Conservation (phyloP, 768 basidiomycete genomes). For the Kwoniella dendrophila region DNA sequence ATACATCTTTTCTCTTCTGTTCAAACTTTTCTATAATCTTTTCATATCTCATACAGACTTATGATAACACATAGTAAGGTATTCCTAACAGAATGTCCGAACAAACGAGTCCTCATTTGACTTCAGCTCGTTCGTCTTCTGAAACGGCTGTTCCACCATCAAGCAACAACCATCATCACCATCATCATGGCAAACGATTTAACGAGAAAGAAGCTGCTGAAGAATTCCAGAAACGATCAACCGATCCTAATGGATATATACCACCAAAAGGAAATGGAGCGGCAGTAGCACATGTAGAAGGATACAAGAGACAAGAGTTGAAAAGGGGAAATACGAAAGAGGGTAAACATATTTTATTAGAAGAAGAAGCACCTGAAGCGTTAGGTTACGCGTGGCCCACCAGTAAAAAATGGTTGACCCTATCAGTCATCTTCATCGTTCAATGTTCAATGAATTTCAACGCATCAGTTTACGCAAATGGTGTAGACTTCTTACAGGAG, state of each 20-base stretch:
- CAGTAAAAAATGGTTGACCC: conserved; percentile 46
- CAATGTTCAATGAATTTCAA: conserved; percentile 39
- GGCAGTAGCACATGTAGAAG: conserved; percentile 8
- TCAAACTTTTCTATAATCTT: no score
- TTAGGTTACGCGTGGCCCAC: conserved; percentile 30
- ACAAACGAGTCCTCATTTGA: no score
- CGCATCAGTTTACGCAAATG: conserved; percentile 45
- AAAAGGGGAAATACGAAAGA: conserved; percentile 12
- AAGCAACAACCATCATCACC: background rate
- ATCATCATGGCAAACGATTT: no score
- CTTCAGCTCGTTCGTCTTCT: background rate
- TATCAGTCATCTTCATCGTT: conserved; percentile 48
- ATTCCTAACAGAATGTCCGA: no score
- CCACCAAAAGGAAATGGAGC: conserved; percentile 5
- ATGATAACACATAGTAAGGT: no score
- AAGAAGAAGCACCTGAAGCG: conserved; percentile 33
- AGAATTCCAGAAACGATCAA: background rate
- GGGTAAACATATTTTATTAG: conserved; percentile 21
- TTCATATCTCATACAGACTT: no score
- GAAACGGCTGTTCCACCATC: background rate
- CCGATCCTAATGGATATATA: conserved; percentile 2
- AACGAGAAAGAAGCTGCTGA: conserved; percentile 6
- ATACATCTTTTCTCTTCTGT: no score
- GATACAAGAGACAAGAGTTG: conserved; percentile 11
- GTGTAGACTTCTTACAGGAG: conserved; percentile 33